Evolutionary conservation across 805 yeast species (phyloP), one percentile per base, ranked within the genome.

Genomic region (Saccharomycodes ludwigii): DNA sequence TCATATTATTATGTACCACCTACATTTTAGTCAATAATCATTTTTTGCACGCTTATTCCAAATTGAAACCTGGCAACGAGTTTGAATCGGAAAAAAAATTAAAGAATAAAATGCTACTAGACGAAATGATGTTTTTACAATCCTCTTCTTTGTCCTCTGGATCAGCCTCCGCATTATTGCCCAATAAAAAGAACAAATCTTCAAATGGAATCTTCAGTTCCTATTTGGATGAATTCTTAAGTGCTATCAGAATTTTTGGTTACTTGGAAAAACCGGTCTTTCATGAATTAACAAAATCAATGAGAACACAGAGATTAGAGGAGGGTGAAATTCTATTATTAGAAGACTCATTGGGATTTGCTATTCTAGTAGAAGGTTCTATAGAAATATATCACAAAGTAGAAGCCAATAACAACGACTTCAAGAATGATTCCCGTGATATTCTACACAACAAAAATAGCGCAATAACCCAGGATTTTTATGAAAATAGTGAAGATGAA

Each of bases 211-310:
- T 42, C 12, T 56, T 70, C 27, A 58, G 78, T 1, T 76, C 81
- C 29, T 86, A 84, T 47, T 59, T 88, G 32, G 95, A 88, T 51
- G 94, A 86, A 50, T 88, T 88, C 45, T 58, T 88, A 28, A 71
- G 82, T 31, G 97, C 95, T 3, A 82, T 91, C 40, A 85, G 84
- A 54, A 79, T 91, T 5, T 91, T 88, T 59, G 97, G 97, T 2
- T 88, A 88, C 52, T 63, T 88, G 30, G 97, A 88, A 42, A 68
- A 77, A 38, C 79, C 82, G 2, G 95, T 88, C 1, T 86, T 88
- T 53, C 93, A 86, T 48, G 97, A 86, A 46, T 66, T 88, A 43
- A 86, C 97, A 3, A 77, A 81, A 48, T 79, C 79, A 38, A 84
- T 88, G 83, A 82, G 82, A 33, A 88, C 97, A 1, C 84, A 83